Conservation (phyloP, 2,329 filamentous ascomycete species). For the Aspergillus sclerotialis region DNA sequence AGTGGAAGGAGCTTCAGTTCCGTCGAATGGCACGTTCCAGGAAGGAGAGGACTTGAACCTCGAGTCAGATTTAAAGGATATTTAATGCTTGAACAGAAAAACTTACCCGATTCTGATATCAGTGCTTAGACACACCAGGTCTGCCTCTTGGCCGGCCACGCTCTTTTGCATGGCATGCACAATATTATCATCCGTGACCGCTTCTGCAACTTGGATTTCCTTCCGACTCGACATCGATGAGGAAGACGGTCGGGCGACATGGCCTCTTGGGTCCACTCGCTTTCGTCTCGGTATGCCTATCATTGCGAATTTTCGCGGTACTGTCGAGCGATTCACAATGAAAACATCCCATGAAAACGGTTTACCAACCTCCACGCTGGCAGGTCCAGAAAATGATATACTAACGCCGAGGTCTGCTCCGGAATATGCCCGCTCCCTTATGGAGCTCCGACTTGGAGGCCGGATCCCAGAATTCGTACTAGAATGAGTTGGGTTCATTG, state of each 20-base stretch:
- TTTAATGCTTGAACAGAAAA: background rate
- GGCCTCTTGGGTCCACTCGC: conserved; percentile 32
- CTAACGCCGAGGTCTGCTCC: conserved; percentile 42
- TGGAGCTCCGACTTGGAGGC: conserved; percentile 24
- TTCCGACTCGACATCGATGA: conserved; percentile 35
- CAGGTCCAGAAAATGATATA: conserved; percentile 50
- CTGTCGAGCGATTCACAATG: conserved; percentile 52
- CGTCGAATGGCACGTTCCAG: conserved; percentile 51
- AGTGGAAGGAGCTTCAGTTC: conserved; percentile 50
- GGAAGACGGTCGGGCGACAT: conserved; percentile 39
- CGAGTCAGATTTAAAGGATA: conserved; percentile 2
- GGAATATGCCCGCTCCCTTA: conserved; percentile 31
- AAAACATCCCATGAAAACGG: conserved; percentile 52
- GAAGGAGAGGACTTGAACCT: conserved; percentile 42
- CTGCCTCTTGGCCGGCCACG: conserved; percentile 41
- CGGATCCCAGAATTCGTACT: conserved; percentile 8
- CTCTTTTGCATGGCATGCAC: conserved; percentile 50
- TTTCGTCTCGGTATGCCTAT: conserved; percentile 46
- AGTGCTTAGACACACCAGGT: conserved; percentile 51
- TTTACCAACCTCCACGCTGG: conserved; percentile 42
- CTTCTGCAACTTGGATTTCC: conserved; percentile 39
- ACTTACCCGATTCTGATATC: conserved; percentile 53
- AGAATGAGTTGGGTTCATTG: conserved; percentile 22
- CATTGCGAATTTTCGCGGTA: conserved; percentile 48
- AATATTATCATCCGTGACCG: conserved; percentile 51